Conservation (phyloP, 768 basidiomycete species). For the Phylloporus arenicola region DNA sequence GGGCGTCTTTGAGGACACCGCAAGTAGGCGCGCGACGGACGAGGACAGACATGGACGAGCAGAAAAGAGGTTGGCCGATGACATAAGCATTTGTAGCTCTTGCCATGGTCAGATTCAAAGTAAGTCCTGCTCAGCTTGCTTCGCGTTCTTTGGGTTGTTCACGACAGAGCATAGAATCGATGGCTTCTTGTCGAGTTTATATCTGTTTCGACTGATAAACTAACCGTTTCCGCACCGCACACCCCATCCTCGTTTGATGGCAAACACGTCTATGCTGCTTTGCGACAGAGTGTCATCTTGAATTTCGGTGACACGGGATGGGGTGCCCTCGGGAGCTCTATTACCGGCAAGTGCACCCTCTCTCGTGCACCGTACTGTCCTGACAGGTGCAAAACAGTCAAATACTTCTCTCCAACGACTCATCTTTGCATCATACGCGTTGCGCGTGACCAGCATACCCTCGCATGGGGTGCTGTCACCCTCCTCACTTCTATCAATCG, state of each 20-base stretch:
- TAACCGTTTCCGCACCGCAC: slow-evolving; percentile 5
- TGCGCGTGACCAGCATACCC: slow-evolving; percentile 65
- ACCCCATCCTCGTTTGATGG: slow-evolving; percentile 30
- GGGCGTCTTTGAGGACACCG: no score
- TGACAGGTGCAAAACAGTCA: slow-evolving; percentile 45
- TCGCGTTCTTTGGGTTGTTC: no score
- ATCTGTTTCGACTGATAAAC: slow-evolving; percentile 28
- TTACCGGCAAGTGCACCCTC: slow-evolving; percentile 49
- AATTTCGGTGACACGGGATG: slow-evolving; percentile 86
- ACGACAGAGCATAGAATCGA: no score
- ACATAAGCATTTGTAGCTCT: no score
- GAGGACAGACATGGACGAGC: no score
- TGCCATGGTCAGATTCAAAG: no score
- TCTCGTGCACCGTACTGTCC: neutral
- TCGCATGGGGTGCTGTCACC: slow-evolving; percentile 77
- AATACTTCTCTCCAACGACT: slow-evolving; percentile 73
- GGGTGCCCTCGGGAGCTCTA: slow-evolving; percentile 54
- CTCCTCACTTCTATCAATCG: slow-evolving; percentile 62
- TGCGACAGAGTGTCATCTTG: slow-evolving; percentile 61
- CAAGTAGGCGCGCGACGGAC: no score
- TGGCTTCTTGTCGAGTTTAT: slow-evolving; percentile 22
- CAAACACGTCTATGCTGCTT: slow-evolving; percentile 56
- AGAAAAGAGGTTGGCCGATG: no score
- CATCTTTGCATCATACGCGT: slow-evolving; percentile 83
- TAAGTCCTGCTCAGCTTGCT: no score